phyloP scores from a whole-genome alignment of 2,329 filamentous ascomycete species.

The Colletotrichum tabaci region DNA sequence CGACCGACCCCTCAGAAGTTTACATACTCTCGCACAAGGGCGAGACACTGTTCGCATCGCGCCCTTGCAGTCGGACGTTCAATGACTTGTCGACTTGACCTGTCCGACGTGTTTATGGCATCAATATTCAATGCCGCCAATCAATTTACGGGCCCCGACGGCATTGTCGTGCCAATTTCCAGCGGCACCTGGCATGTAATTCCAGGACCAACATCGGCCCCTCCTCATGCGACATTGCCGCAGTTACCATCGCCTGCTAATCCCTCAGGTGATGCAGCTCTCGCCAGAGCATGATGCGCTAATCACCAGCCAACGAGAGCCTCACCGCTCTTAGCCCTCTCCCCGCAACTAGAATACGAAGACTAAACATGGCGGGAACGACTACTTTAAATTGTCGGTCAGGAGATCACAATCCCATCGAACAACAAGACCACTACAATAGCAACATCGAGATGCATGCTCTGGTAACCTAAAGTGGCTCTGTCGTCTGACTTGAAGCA shows the following conservation, averaged over 20 bases:
- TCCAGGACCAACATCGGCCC: constrained; percentile 24
- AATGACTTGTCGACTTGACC: constrained; percentile 2
- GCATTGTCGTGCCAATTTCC: constrained; percentile 28
- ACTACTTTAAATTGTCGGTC: constrained; percentile 26
- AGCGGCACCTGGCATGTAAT: constrained; percentile 29
- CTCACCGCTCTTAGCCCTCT: constrained; percentile 39
- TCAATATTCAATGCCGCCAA: constrained; percentile 1
- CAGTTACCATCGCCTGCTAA: constrained; percentile 31
- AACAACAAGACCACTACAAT: constrained; percentile 7
- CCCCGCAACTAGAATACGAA: constrained; percentile 19
- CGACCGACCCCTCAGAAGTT: not conserved
- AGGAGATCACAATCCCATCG: constrained; percentile 26
- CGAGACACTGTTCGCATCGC: constrained; percentile 7
- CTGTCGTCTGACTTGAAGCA: not conserved
- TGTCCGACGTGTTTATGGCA: constrained; percentile 1
- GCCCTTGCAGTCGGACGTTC: constrained; percentile 15
- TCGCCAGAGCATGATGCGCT: constrained; percentile 31
- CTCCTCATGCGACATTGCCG: constrained; percentile 19
- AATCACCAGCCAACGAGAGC: constrained; percentile 33
- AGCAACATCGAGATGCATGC: constrained; percentile 15
- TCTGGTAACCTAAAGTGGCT: not conserved
- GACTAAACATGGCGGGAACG: constrained; percentile 15
- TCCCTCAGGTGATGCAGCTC: constrained; percentile 37
- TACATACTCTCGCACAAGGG: constrained; percentile 22
- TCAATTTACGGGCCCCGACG: constrained; percentile 17